Conservation (phyloP, 192 early-diverging fungal species). For the Backusella tuberculispora region DNA sequence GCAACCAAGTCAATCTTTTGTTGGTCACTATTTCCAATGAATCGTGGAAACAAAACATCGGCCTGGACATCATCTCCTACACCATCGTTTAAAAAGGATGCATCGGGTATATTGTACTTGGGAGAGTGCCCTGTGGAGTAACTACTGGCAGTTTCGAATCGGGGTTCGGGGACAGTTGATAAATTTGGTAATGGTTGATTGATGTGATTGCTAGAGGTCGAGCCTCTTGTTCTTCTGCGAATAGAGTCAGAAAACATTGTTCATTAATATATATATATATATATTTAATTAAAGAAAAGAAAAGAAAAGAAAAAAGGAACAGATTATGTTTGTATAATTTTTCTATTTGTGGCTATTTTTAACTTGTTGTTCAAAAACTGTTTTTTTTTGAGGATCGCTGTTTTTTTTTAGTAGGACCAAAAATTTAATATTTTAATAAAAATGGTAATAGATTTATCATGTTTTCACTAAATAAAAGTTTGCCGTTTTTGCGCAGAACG, state of each 20-base stretch:
- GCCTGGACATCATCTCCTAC: not conserved
- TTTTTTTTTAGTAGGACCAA: too few relatives aligned
- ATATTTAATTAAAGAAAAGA: too few relatives aligned
- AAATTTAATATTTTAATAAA: too few relatives aligned
- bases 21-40: not conserved
- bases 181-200: not conserved
- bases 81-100: not conserved
- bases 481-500: not conserved
- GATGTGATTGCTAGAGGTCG: not conserved
- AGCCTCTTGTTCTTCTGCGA: constrained; percentile 13
- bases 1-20: not conserved
- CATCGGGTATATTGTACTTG: not conserved
- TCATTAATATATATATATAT: not conserved
- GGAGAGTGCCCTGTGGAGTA: not conserved
- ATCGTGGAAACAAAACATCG: constrained; percentile 4
- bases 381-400: too few relatives aligned
- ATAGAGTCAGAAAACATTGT: not conserved
- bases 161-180: not conserved
- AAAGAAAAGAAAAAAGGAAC: too few relatives aligned
- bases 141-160: not conserved
- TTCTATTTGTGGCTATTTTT: constrained; percentile 9
- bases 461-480: not conserved
- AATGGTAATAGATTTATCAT: not conserved
- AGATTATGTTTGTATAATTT: not conserved
- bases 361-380: too few relatives aligned